Evolutionary conservation across 2,329 filamentous ascomycete species (phyloP).

Genomic region (Xylariaceae sp.): DNA sequence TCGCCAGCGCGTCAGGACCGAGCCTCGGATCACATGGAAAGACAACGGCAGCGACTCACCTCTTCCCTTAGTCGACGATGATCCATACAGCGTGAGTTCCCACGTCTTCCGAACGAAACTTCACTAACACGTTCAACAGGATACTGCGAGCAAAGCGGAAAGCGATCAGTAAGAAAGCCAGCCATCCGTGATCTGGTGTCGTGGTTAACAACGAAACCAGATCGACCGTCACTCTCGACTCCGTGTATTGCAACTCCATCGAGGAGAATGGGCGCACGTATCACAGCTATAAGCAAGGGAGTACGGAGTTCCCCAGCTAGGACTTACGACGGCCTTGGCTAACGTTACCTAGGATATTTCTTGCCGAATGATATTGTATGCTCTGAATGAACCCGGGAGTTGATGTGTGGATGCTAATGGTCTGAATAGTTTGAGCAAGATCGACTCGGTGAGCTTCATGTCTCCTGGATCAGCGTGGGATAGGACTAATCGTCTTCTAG

Average conservation of each 20-base stretch:
- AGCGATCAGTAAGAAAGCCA: constrained; percentile 13
- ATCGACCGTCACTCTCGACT: constrained; percentile 29
- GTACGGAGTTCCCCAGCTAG: constrained; percentile 18
- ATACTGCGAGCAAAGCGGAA: constrained; percentile 15
- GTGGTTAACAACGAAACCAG: constrained; percentile 12
- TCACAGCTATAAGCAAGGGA: constrained; percentile 31
- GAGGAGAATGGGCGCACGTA: constrained; percentile 32
- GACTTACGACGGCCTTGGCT: not conserved
- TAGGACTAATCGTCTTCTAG: constrained; percentile 17
- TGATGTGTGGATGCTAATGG: constrained; percentile 1
- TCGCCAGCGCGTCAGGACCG: too few relatives aligned
- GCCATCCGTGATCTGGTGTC: not conserved
- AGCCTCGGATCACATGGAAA: too few relatives aligned
- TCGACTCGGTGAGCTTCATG: constrained; percentile 23
- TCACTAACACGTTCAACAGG: constrained; percentile 10
- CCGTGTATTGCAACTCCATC: constrained; percentile 28
- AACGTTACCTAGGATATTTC: constrained; percentile 28
- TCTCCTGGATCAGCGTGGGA: not conserved
- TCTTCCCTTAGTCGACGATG: too few relatives aligned
- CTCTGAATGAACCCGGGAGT: not conserved
- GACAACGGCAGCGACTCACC: too few relatives aligned
- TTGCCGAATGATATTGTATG: constrained; percentile 31
- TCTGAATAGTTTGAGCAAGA: constrained; percentile 30
- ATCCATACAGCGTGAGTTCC: too few relatives aligned
- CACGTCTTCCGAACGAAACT: too few relatives aligned